Conservation (phyloP, 768 basidiomycete genomes). For the Leucocoprinus sp. region DNA sequence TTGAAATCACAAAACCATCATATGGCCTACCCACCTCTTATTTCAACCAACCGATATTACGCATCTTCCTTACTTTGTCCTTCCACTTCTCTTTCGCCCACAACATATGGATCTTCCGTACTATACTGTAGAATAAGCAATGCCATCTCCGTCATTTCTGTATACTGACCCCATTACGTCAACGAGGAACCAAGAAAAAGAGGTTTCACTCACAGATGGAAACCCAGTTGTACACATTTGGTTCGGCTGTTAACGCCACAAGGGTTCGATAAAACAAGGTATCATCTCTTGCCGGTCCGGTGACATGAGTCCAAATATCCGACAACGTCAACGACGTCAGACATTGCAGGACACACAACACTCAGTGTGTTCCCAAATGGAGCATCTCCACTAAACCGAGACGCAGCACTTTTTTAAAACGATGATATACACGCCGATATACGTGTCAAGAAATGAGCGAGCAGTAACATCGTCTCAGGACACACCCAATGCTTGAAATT, state of each 20-base stretch:
- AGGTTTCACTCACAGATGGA: constrained; percentile 25
- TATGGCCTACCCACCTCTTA: too few species aligned
- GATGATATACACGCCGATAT: constrained; percentile 41
- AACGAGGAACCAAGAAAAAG: not conserved
- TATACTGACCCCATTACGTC: not conserved
- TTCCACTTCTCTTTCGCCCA: constrained; percentile 2
- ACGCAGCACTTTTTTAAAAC: constrained; percentile 32
- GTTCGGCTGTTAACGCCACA: constrained; percentile 25
- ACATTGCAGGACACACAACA: constrained; percentile 25
- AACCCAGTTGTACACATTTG: constrained; percentile 45
- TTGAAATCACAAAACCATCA: too few species aligned
- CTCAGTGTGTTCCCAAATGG: constrained; percentile 31
- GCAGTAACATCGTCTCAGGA: constrained; percentile 26
- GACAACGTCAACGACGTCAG: constrained; percentile 32
- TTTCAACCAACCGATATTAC: constrained; percentile 1
- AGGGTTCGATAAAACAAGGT: constrained; percentile 27
- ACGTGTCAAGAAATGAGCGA: constrained; percentile 30
- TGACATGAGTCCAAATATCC: constrained; percentile 41
- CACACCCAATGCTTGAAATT: constrained; percentile 45
- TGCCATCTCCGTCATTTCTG: constrained; percentile 40
- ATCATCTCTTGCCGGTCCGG: constrained; percentile 25
- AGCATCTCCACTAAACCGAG: constrained; percentile 29
- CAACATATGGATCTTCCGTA: constrained; percentile 5
- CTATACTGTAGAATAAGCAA: constrained; percentile 27
- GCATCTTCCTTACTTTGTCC: constrained; percentile 4